These are phyloP conservation scores for Ophiostoma ulmi DNA, from an alignment of 2,329 filamentous ascomycete genomes.

Conservation along the genomic window DNA sequence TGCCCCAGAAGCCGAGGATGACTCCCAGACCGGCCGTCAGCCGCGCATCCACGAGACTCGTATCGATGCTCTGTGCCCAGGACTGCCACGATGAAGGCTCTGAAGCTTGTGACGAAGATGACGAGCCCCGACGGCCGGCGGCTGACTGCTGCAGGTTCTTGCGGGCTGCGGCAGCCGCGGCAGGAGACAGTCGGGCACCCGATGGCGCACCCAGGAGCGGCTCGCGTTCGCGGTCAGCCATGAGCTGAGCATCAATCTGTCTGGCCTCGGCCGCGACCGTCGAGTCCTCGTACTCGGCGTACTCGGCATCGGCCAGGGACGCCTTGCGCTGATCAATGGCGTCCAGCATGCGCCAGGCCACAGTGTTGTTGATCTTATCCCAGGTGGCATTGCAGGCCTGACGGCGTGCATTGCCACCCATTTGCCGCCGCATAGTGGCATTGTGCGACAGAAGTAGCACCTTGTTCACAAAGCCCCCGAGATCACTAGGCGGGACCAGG, in stretches of 20 bases:
- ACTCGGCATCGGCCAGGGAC: constrained; percentile 28
- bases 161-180: constrained; percentile 3
- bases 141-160: constrained; percentile 16
- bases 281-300: constrained; percentile 23
- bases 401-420: constrained; percentile 46
- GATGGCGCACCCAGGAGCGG: constrained; percentile 22
- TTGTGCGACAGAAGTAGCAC: constrained; percentile 49
- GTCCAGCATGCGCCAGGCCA: constrained; percentile 58
- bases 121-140: constrained; percentile 25
- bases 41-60: constrained; percentile 41
- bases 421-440: constrained; percentile 38
- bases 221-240: constrained; percentile 17
- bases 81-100: constrained; percentile 39
- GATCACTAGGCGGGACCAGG: constrained; percentile 54
- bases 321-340: constrained; percentile 45
- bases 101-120: constrained; percentile 38
- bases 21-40: constrained; percentile 43
- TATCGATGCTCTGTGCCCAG: constrained; percentile 39
- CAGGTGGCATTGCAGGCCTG: constrained; percentile 62
- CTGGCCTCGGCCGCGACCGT: constrained; percentile 23
- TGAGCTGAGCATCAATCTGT: constrained; percentile 3
- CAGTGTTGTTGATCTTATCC: constrained; percentile 67
- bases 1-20: constrained; percentile 46
- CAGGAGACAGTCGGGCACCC: constrained; percentile 14
- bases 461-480: constrained; percentile 53